A percentile compares a stretch with the other conserved stretches of the same genome.
Evolutionary conservation across 2,329 filamentous ascomycete genomes (phyloP).

Genomic region (Pseudovirgaria hyperparasitica): DNA sequence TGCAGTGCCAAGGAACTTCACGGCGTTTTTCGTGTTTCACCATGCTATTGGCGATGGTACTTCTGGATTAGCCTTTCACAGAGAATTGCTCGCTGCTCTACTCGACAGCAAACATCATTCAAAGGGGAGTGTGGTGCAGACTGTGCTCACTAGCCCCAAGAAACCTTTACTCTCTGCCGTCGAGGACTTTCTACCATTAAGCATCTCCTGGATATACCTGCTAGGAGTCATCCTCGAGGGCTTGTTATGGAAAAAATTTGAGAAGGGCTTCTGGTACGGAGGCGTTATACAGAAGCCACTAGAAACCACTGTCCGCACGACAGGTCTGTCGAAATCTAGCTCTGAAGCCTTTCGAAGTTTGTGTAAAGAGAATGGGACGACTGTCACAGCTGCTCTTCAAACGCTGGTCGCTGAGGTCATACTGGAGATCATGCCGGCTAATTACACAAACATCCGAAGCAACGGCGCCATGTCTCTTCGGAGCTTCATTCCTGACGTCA

Average conservation of each 20-base stretch:
- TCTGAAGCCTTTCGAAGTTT: slow-evolving; percentile 17
- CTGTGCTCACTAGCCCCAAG: slow-evolving; percentile 3
- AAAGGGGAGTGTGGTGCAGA: slow-evolving; percentile 9
- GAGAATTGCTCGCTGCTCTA: slow-evolving; percentile 27
- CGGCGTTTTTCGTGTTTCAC: slow-evolving; percentile 34
- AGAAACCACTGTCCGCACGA: slow-evolving; percentile 15
- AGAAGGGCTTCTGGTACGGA: slow-evolving; percentile 14
- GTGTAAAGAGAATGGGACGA: slow-evolving; percentile 26
- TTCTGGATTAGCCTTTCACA: slow-evolving; percentile 33
- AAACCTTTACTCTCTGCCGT: slow-evolving; percentile 26
- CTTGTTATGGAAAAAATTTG: slow-evolving; percentile 16
- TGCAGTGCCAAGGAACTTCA: slow-evolving; percentile 20
- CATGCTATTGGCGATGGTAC: slow-evolving; percentile 36
- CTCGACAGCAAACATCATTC: slow-evolving; percentile 6
- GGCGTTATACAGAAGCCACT: slow-evolving; percentile 8
- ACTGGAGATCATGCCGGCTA: slow-evolving; percentile 17
- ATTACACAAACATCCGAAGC: slow-evolving; percentile 19
- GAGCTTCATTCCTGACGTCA: slow-evolving; percentile 21
- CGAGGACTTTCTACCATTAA: slow-evolving; percentile 27
- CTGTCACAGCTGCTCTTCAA: slow-evolving; percentile 29
- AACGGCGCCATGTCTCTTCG: slow-evolving; percentile 26
- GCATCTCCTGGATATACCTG: slow-evolving; percentile 24
- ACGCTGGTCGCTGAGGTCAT: slow-evolving; percentile 25
- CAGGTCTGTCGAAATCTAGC: slow-evolving; percentile 18
- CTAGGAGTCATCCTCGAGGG: slow-evolving; percentile 19